Evolutionary conservation across 2,329 filamentous ascomycete species (phyloP).

Genomic region (Neofusicoccum cordaticola): DNA sequence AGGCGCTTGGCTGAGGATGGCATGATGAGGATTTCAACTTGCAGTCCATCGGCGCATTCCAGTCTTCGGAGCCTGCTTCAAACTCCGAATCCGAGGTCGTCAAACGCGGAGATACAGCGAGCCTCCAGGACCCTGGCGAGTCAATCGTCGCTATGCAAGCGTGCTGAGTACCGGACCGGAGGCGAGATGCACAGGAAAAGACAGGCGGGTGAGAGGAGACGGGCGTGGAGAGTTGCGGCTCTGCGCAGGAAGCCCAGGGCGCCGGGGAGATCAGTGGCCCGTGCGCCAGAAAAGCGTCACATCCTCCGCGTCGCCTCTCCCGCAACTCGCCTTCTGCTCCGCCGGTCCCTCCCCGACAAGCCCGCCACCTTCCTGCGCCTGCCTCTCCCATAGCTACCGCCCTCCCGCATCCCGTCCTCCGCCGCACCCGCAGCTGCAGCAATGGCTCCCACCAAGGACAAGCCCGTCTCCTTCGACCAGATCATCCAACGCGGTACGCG

Average conservation of each 20-base stretch:
- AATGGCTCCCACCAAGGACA: conserved; percentile 16
- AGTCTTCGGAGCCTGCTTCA: too few species aligned
- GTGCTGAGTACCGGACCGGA: too few species aligned
- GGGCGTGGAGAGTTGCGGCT: too few species aligned
- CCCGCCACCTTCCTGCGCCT: background rate
- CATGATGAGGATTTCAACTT: too few species aligned
- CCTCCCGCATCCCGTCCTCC: background rate
- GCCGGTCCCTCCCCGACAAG: background rate
- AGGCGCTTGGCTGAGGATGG: too few species aligned
- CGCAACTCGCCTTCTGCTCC: background rate
- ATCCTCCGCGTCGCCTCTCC: conserved; percentile 5
- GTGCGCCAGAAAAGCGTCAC: conserved; percentile 15
- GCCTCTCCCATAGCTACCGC: background rate
- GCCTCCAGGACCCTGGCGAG: too few species aligned
- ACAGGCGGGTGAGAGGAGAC: too few species aligned
- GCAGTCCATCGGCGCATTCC: too few species aligned
- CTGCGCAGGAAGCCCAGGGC: background rate
- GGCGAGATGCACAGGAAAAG: too few species aligned
- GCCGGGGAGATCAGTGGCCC: background rate
- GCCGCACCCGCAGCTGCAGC: background rate
- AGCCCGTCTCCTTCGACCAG: conserved; percentile 16
- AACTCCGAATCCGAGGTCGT: too few species aligned
- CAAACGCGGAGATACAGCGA: too few species aligned
- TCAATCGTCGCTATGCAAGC: too few species aligned
- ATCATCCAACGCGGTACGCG: conserved; percentile 16